phyloP scores from a whole-genome alignment of 306 rosid genomes.

The Biancaea sappan region DNA sequence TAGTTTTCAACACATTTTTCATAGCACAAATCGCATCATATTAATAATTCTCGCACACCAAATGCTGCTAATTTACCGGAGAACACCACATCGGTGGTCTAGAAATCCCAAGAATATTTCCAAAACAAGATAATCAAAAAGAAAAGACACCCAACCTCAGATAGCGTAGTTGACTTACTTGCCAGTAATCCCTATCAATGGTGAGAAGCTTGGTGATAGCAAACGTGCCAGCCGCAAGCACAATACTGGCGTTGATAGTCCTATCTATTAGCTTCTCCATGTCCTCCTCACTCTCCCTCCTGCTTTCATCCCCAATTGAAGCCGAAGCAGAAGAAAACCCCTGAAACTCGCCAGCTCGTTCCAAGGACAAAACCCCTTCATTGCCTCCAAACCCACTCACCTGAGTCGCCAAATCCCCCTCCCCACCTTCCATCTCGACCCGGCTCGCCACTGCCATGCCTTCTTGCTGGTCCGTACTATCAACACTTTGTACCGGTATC shows the following conservation, averaged over 20 bases:
- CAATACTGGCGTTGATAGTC: constrained; percentile 75
- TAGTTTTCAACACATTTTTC: background rate
- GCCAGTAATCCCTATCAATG: constrained; percentile 93
- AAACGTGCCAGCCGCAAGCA: constrained; percentile 81
- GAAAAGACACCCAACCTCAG: constrained; percentile 10
- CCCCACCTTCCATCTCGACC: constrained; percentile 61
- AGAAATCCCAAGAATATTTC: constrained; percentile 12
- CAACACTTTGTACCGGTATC: constrained; percentile 61
- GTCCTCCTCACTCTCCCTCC: constrained; percentile 42
- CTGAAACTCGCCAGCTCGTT: constrained; percentile 29
- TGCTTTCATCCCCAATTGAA: constrained; percentile 47
- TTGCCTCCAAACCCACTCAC: constrained; percentile 64
- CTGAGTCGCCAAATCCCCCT: constrained; percentile 62
- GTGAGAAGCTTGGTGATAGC: constrained; percentile 87
- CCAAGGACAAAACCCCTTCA: constrained; percentile 69
- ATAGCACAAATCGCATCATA: background rate
- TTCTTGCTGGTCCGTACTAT: constrained; percentile 69
- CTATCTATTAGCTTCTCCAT: constrained; percentile 67
- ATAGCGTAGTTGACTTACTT: constrained; percentile 58
- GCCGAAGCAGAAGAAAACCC: constrained; percentile 69
- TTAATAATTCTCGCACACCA: background rate
- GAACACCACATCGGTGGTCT: background rate
- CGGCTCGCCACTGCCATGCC: constrained; percentile 54
- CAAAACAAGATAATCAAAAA: background rate
- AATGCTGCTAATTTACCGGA: background rate